Percentiles rank a stretch among this genome's conserved stretches.
These are phyloP conservation scores for Coccomyxa subellipsoidea DNA, from an alignment of 163 green algal genomes.

Conservation along the genomic window DNA sequence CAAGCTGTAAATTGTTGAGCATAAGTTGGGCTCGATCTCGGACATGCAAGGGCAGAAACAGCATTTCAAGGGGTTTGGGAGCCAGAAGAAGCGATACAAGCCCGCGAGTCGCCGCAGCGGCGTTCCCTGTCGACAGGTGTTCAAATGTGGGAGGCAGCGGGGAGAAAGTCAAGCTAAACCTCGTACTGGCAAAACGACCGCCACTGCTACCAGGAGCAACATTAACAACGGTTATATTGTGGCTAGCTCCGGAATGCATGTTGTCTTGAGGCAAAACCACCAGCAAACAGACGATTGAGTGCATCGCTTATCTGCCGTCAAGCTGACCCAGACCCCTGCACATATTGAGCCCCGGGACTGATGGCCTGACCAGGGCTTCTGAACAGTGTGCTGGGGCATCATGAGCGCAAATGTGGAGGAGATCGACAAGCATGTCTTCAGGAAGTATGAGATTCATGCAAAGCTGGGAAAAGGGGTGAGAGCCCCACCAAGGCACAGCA, in stretches of 20 bases:
- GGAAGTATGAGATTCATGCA: constrained; percentile 92
- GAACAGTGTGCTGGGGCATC: not conserved
- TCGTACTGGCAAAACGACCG: not conserved
- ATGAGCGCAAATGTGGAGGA: constrained; percentile 61
- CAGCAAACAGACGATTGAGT: not conserved
- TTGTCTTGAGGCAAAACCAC: not conserved
- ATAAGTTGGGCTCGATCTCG: too few species aligned
- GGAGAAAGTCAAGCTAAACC: not conserved
- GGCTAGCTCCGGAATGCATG: not conserved
- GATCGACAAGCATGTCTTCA: constrained; percentile 92
- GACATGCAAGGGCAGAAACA: too few species aligned
- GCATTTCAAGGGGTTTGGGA: not conserved
- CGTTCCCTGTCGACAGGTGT: not conserved
- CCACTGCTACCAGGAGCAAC: not conserved
- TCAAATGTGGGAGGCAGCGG: not conserved
- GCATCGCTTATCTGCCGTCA: not conserved
- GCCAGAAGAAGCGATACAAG: not conserved
- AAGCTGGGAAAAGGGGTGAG: constrained; percentile 96
- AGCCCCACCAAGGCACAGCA: not conserved
- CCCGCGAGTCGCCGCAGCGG: not conserved
- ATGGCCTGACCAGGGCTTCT: not conserved
- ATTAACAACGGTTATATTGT: not conserved
- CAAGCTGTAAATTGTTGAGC: too few species aligned
- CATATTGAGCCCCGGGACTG: too few species aligned
- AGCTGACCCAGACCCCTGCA: not conserved